A percentile compares a stretch with the other conserved stretches of the same genome.
Evolutionary conservation across 2,329 filamentous ascomycete genomes (phyloP).

Genomic region (Aureobasidium sp.): DNA sequence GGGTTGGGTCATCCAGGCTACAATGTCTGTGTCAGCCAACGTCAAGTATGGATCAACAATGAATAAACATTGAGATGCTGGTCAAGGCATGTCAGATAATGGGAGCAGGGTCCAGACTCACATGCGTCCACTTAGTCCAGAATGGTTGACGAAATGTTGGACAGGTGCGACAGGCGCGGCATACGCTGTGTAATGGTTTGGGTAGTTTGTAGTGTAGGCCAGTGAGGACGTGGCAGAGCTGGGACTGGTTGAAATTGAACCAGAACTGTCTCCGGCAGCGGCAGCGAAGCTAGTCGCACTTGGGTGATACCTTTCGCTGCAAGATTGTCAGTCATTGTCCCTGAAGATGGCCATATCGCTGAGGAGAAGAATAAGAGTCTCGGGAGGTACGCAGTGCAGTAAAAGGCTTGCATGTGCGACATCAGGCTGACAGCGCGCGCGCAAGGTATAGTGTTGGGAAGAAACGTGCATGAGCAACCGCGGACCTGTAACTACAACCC

Average conservation of each 20-base stretch:
- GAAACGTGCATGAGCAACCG: constrained; percentile 8
- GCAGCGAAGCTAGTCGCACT: constrained; percentile 39
- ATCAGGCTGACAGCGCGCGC: constrained; percentile 14
- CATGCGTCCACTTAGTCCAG: constrained; percentile 31
- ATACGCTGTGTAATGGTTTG: constrained; percentile 27
- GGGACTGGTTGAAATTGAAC: constrained; percentile 44
- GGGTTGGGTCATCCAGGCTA: constrained; percentile 8
- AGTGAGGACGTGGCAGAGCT: constrained; percentile 43
- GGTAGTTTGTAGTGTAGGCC: constrained; percentile 29
- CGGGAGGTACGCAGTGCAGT: constrained; percentile 10
- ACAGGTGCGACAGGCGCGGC: constrained; percentile 25
- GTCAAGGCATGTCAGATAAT: constrained; percentile 9
- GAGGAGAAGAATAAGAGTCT: neutral
- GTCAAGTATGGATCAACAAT: constrained; percentile 17
- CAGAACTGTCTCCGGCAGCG: constrained; percentile 46
- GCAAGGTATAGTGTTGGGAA: constrained; percentile 6
- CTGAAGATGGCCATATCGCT: constrained; percentile 8
- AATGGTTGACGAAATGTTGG: constrained; percentile 31
- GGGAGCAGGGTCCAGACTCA: constrained; percentile 34
- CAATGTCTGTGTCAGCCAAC: constrained; percentile 13
- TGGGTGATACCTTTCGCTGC: constrained; percentile 38
- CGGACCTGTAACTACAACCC: neutral
- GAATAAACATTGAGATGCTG: constrained; percentile 10
- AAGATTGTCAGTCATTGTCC: constrained; percentile 15
- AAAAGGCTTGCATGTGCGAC: constrained; percentile 15